A percentile compares a stretch with the other conserved stretches of the same genome.
Conservation (phyloP, 352 stramenopile genomes). For the Phytophthora crassamura region DNA sequence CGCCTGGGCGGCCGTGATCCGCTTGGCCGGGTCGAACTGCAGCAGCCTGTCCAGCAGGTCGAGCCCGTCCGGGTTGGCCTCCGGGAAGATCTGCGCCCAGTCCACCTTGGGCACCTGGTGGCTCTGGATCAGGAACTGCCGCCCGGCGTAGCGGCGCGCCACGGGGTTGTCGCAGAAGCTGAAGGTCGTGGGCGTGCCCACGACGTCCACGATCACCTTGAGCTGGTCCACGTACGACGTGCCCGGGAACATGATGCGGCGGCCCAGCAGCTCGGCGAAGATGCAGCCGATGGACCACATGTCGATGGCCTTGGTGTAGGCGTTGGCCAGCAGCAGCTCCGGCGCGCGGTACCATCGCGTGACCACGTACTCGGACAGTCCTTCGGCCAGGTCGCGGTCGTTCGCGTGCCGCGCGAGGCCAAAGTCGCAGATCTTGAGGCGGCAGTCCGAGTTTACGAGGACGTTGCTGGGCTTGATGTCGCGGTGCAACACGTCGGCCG, state of each 20-base stretch:
- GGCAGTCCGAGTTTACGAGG: slow-evolving; percentile 94
- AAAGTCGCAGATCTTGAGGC: slow-evolving; percentile 91
- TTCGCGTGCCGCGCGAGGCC: slow-evolving; percentile 84
- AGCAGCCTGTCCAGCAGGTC: slow-evolving; percentile 89
- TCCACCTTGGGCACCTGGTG: slow-evolving; percentile 76
- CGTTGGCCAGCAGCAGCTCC: slow-evolving; percentile 83
- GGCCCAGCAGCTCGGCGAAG: slow-evolving; percentile 97
- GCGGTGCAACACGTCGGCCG: slow-evolving; percentile 94
- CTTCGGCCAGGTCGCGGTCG: slow-evolving; percentile 81
- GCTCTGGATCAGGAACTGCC: slow-evolving; percentile 83
- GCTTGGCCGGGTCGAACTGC: slow-evolving; percentile 87
- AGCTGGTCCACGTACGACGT: slow-evolving; percentile 90
- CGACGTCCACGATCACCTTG: slow-evolving; percentile 88
- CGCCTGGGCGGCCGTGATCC: slow-evolving; percentile 86
- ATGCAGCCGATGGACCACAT: slow-evolving; percentile 99
- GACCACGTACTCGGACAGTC: slow-evolving; percentile 94
- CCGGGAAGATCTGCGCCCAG: slow-evolving; percentile 79
- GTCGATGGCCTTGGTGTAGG: slow-evolving; percentile 91
- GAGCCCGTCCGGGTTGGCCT: slow-evolving; percentile 86
- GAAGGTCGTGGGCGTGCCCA: slow-evolving; percentile 85
- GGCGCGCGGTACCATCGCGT: slow-evolving; percentile 94
- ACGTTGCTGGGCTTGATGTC: slow-evolving; percentile 99
- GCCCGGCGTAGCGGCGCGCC: slow-evolving; percentile 80
- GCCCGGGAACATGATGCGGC: slow-evolving; percentile 85
- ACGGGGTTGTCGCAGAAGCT: slow-evolving; percentile 89